phyloP scores from a whole-genome alignment of 352 stramenopile genomes.

The Phytophthora pistaciae region DNA sequence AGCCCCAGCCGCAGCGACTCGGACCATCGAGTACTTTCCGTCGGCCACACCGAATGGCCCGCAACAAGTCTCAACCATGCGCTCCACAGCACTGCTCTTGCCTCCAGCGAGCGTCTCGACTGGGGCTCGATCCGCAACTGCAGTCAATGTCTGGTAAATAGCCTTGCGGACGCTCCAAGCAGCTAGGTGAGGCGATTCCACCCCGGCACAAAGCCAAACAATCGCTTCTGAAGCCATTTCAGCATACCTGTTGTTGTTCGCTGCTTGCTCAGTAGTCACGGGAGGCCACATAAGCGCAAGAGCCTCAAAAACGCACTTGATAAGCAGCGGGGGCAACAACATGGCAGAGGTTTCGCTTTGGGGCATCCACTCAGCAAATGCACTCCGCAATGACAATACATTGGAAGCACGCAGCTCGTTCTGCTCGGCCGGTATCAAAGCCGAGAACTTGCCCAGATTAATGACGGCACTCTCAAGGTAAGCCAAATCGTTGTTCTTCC shows the following conservation, averaged over 20 bases:
- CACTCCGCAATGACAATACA: conserved; percentile 42
- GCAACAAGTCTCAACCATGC: conserved; percentile 55
- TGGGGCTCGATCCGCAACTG: conserved; percentile 46
- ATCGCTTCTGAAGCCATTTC: conserved; percentile 40
- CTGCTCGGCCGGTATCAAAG: conserved; percentile 36
- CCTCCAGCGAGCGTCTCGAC: conserved; percentile 11
- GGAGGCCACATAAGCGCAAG: conserved; percentile 59
- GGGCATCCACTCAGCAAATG: conserved; percentile 51
- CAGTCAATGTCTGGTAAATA: conserved; percentile 52
- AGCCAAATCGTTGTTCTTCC: conserved; percentile 66
- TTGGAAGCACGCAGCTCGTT: conserved; percentile 44
- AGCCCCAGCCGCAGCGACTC: conserved; percentile 61
- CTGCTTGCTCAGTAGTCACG: neutral
- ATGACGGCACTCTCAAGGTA: conserved; percentile 78
- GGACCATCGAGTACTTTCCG: conserved; percentile 77
- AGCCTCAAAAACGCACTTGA: conserved; percentile 82
- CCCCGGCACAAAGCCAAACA: conserved; percentile 58
- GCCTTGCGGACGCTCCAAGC: conserved; percentile 78
- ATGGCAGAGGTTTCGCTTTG: conserved; percentile 7
- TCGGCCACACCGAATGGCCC: conserved; percentile 67
- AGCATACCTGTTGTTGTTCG: neutral
- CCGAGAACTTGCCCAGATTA: conserved; percentile 60
- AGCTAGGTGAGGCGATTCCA: conserved; percentile 48
- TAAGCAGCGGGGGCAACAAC: conserved; percentile 63
- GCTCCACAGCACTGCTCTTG: conserved; percentile 38